Percentiles rank a stretch among this genome's conserved stretches.
These are phyloP conservation scores for Neofusicoccum umdonicola DNA, from an alignment of 2,329 filamentous ascomycete species.

Conservation along the genomic window DNA sequence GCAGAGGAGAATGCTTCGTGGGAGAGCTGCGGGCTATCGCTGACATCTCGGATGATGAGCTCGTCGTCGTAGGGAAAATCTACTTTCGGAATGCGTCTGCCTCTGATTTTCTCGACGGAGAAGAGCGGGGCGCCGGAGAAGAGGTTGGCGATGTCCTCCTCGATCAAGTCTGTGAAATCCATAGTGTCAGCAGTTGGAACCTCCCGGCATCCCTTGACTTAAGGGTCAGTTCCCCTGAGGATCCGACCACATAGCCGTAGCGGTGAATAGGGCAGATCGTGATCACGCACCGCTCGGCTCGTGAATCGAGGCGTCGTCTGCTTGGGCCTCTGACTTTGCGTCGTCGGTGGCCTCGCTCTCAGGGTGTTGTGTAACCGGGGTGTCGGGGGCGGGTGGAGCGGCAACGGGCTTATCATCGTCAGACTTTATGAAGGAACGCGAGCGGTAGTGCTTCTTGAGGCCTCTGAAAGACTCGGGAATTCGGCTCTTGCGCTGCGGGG, in stretches of 20 bases:
- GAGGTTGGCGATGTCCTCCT: slow-evolving; percentile 63
- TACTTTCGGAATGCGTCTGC: slow-evolving; percentile 62
- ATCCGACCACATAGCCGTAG: slow-evolving; percentile 4
- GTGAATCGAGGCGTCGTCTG: slow-evolving; percentile 2
- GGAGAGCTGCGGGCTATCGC: slow-evolving; percentile 45
- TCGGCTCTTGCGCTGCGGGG: slow-evolving; percentile 11
- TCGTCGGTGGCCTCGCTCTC: not conserved
- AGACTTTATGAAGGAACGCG: slow-evolving; percentile 12
- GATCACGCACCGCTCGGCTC: slow-evolving; percentile 16
- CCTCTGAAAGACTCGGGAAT: slow-evolving; percentile 10
- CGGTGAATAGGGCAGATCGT: slow-evolving; percentile 14
- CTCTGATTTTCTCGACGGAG: slow-evolving; percentile 60
- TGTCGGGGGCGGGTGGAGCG: slow-evolving; percentile 1
- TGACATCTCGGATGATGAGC: slow-evolving; percentile 60
- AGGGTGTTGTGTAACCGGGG: not conserved
- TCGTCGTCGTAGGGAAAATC: slow-evolving; percentile 67
- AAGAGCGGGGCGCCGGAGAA: slow-evolving; percentile 77
- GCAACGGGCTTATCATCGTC: slow-evolving; percentile 2
- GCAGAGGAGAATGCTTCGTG: slow-evolving; percentile 38
- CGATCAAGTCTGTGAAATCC: slow-evolving; percentile 43
- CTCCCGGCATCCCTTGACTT: not conserved
- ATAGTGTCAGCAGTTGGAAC: slow-evolving; percentile 15
- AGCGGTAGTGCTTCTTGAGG: slow-evolving; percentile 15
- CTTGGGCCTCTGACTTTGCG: slow-evolving; percentile 6
- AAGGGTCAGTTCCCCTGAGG: slow-evolving; percentile 7